Evolutionary conservation across 805 yeast genomes (phyloP).

Genomic region (Ogataea polymorpha): DNA sequence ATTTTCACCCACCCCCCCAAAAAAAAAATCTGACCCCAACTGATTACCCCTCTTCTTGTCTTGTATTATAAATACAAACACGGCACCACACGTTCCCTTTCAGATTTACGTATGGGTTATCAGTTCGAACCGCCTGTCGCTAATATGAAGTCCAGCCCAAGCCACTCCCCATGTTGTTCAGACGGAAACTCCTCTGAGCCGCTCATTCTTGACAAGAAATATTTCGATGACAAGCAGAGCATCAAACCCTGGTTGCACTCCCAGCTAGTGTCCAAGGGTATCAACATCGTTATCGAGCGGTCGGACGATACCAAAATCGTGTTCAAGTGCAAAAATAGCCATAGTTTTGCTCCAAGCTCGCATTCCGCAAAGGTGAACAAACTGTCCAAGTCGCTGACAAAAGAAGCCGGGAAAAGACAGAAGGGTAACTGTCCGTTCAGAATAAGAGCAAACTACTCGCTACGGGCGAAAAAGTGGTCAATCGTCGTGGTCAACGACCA

Average conservation of each 20-base stretch:
- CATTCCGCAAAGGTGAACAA: slow-evolving; percentile 10
- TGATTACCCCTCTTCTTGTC: slow-evolving; percentile 6
- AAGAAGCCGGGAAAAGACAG: slow-evolving; percentile 22
- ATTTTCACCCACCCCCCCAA: slow-evolving; percentile 5
- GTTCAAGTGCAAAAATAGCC: slow-evolving; percentile 53
- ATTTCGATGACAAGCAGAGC: slow-evolving; percentile 41
- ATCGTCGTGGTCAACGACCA: slow-evolving; percentile 56
- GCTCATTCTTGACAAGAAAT: slow-evolving; percentile 22
- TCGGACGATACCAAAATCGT: slow-evolving; percentile 59
- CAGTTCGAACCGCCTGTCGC: slow-evolving; percentile 16
- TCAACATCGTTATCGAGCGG: slow-evolving; percentile 58
- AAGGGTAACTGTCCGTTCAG: slow-evolving; percentile 55
- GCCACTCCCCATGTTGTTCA: neutral
- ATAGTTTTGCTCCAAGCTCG: slow-evolving; percentile 14
- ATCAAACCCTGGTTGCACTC: slow-evolving; percentile 63
- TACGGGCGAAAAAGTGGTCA: slow-evolving; percentile 53
- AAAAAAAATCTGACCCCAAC: slow-evolving; percentile 8
- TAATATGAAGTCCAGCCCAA: slow-evolving; percentile 6
- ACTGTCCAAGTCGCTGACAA: slow-evolving; percentile 10
- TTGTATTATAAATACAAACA: slow-evolving; percentile 4
- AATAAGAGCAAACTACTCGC: slow-evolving; percentile 58
- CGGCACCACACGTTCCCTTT: neutral
- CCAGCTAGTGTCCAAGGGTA: slow-evolving; percentile 45
- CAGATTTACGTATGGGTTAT: slow-evolving; percentile 11
- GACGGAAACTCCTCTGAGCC: slow-evolving; percentile 5